Percentiles rank a stretch among this genome's conserved stretches.
phyloP scores from a whole-genome alignment of 176 grass and related monocot species.

The Rhynchospora tenuis region DNA sequence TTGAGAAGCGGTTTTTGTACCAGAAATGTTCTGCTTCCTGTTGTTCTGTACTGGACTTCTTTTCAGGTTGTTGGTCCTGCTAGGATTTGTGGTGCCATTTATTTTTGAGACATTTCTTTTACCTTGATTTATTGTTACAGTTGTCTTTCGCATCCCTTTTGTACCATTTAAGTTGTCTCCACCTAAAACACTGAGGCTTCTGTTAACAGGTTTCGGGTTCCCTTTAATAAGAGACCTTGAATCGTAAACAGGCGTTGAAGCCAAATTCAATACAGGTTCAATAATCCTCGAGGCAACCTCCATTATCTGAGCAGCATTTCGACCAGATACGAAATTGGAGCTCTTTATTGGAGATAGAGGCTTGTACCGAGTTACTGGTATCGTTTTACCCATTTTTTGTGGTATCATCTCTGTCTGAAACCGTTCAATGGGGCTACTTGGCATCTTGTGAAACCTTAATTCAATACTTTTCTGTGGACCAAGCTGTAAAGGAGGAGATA shows the following conservation, averaged over 20 bases:
- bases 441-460: slow-evolving; percentile 57
- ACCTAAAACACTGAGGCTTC: slow-evolving; percentile 17
- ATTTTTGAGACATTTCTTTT: slow-evolving; percentile 38
- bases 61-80: slow-evolving; percentile 38
- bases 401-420: slow-evolving; percentile 75
- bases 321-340: slow-evolving; percentile 36
- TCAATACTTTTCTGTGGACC: not conserved
- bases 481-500: slow-evolving; percentile 19
- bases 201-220: slow-evolving; percentile 33
- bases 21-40: slow-evolving; percentile 47
- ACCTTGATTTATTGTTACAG: slow-evolving; percentile 25
- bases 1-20: slow-evolving; percentile 41
- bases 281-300: slow-evolving; percentile 68
- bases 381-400: slow-evolving; percentile 43
- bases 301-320: slow-evolving; percentile 82
- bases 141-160: slow-evolving; percentile 48
- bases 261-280: slow-evolving; percentile 35
- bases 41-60: slow-evolving; percentile 51
- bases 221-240: slow-evolving; percentile 22
- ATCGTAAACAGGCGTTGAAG: slow-evolving; percentile 36
- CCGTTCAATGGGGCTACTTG: slow-evolving; percentile 68
- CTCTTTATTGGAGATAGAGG: slow-evolving; percentile 52
- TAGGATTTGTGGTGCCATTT: slow-evolving; percentile 35
- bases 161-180: slow-evolving; percentile 32
- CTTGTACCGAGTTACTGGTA: slow-evolving; percentile 46